Evolutionary conservation across 1,284 basidiomycete genomes (phyloP).

Genomic region (Cutaneotrichosporon curvatum): DNA sequence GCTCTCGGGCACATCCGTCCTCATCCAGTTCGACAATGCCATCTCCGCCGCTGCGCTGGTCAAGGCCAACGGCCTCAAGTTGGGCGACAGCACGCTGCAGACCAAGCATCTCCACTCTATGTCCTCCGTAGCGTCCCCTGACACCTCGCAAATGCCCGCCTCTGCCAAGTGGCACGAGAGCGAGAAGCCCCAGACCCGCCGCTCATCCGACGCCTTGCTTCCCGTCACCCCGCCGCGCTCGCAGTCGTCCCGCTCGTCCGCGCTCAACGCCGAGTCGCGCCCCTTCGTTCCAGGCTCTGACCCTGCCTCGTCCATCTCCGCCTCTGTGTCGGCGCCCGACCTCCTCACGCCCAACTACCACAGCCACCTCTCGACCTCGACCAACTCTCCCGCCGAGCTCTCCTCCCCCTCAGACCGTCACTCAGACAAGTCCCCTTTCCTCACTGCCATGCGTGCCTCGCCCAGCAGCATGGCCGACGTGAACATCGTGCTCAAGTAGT

Average conservation of each 20-base stretch:
- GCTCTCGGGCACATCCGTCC: slow-evolving; percentile 19
- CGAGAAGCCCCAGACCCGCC: neutral
- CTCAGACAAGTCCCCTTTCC: no score
- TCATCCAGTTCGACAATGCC: slow-evolving; percentile 34
- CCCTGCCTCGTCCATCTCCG: neutral
- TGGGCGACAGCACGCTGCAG: slow-evolving; percentile 22
- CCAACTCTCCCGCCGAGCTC: neutral
- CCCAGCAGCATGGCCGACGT: no score
- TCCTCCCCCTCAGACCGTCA: no score
- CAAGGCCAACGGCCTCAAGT: slow-evolving; percentile 25
- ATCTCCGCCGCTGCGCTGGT: slow-evolving; percentile 27
- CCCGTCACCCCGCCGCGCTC: neutral
- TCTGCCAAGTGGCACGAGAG: neutral
- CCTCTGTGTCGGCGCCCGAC: neutral
- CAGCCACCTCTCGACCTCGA: neutral
- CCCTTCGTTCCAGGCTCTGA: slow-evolving; percentile 20
- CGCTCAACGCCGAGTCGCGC: slow-evolving; percentile 21
- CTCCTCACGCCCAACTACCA: neutral
- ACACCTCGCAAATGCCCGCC: no score
- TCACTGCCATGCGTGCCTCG: no score
- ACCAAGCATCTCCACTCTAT: neutral
- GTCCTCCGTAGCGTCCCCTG: neutral
- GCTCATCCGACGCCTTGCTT: neutral
- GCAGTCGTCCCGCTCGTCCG: neutral
- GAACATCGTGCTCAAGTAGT: no score